Conservation (phyloP, 306 rosid genomes). For the Gastrolobium villosum region DNA sequence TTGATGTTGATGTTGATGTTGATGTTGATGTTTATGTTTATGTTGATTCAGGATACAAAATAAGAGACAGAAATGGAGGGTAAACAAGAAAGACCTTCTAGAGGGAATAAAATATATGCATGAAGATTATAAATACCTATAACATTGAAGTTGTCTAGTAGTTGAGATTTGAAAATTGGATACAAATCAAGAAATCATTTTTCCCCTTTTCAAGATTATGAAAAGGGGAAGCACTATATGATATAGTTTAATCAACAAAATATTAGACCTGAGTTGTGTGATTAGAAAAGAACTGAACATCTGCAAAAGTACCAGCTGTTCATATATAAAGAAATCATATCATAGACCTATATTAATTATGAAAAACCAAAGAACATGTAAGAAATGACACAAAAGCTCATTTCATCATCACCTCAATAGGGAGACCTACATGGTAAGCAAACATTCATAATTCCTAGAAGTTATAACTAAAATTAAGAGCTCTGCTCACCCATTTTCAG, state of each 20-base stretch:
- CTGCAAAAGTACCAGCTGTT: conserved; percentile 28
- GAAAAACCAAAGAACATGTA: conserved; percentile 14
- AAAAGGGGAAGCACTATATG: background rate
- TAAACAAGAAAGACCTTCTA: conserved; percentile 8
- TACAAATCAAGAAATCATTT: conserved; percentile 27
- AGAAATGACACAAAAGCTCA: background rate
- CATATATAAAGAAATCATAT: background rate
- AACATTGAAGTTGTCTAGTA: conserved; percentile 22
- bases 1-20: too few relatives aligned
- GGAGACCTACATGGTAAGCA: conserved; percentile 13
- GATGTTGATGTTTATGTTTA: too few relatives aligned
- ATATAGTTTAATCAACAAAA: conserved; percentile 22
- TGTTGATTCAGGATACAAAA: conserved; percentile 29
- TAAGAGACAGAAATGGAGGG: conserved; percentile 11
- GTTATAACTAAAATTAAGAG: conserved; percentile 35
- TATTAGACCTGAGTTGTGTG: background rate
- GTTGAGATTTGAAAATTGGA: conserved; percentile 36
- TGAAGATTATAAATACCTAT: conserved; percentile 18
- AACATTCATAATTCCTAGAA: background rate
- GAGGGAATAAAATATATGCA: conserved; percentile 17
- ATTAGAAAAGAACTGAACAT: conserved; percentile 26
- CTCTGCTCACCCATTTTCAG: conserved; percentile 84
- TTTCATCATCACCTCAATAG: conserved; percentile 11
- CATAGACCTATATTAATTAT: background rate
- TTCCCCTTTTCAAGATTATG: conserved; percentile 18